Base-by-base conservation (phyloP, 192 early-diverging fungal genomes). In the Gaertneriomyces sp. region DNA sequence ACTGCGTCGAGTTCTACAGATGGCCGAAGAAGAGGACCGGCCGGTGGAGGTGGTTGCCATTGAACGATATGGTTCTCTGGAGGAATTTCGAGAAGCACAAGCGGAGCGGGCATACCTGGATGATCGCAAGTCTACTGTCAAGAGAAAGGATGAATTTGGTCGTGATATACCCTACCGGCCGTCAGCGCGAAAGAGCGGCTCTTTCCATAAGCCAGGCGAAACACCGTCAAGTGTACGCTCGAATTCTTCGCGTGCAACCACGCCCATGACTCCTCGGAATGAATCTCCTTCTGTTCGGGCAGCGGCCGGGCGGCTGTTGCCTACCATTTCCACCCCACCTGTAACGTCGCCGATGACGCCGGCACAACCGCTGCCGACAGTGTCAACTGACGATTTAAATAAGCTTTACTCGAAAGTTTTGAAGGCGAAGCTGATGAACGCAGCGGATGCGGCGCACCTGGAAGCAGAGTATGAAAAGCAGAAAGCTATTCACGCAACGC, bases 401-500 rank as follows among this genome's bases (percentile, higher is more conserved):
- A 93, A 88, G 59, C 74, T 98, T 45, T 83, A 88, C 40, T 84
- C 93, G 2, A 84, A 88, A 43, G 81, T 91, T 47, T 67, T 98
- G 14, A 90, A 92, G 51, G 94, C 94, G 5, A 84, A 78, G 44
- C 66, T 98, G 54, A 81, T 85, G 75, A 88, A 86, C 38, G 60
- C 75, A 3, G 77, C 71, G 12, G 47, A 73, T 16, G 69, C 66
- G 6, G 58, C 83, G 1, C 79, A 93, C 45, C 72, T 96, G 2
- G 90, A 95, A 61, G 74, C 76, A 45, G 79, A 93, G 61, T 91
- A 90, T 16, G 81, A 89, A 42, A 69, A 74, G 11, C 85, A 90
- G n/a, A 75, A 78, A 59, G 65, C 70, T 43, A 61, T 75, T 17
- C 20, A n/a, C 20, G 49, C 49, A 51, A 39, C 19, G 16, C 54